phyloP scores from a whole-genome alignment of 768 basidiomycete species.

The Podaxis carcinomalis region DNA sequence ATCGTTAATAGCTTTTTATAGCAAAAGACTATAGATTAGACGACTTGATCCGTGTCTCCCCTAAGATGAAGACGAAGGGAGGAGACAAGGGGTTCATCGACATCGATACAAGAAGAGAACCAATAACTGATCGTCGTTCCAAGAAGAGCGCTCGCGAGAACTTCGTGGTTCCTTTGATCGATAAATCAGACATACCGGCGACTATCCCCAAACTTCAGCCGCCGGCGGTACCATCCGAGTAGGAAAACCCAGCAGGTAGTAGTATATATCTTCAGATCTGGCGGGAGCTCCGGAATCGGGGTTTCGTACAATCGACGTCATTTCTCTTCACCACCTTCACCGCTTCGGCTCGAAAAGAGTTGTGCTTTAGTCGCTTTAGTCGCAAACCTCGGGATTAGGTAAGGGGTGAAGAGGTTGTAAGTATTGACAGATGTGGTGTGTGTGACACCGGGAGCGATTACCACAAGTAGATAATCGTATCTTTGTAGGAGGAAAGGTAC shows the following conservation, averaged over 20 bases:
- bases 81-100: neutral
- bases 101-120: neutral
- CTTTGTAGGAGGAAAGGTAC: neutral
- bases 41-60: neutral
- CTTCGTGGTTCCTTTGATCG: neutral
- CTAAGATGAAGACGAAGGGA: neutral
- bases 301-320: neutral
- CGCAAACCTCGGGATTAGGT: neutral
- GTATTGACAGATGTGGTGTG: neutral
- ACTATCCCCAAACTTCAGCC: neutral
- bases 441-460: no score
- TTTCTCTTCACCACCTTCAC: neutral
- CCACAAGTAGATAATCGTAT: neutral
- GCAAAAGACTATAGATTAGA: neutral
- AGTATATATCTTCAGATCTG: neutral
- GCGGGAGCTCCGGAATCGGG: neutral
- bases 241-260: neutral
- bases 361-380: neutral
- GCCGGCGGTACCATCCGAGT: neutral
- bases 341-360: neutral
- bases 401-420: neutral
- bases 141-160: conserved; percentile 6
- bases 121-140: neutral
- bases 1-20: conserved; percentile 11
- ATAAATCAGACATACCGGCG: neutral